phyloP scores from a whole-genome alignment of 2,329 filamentous ascomycete genomes.

The Ramularia collo-cygni region DNA sequence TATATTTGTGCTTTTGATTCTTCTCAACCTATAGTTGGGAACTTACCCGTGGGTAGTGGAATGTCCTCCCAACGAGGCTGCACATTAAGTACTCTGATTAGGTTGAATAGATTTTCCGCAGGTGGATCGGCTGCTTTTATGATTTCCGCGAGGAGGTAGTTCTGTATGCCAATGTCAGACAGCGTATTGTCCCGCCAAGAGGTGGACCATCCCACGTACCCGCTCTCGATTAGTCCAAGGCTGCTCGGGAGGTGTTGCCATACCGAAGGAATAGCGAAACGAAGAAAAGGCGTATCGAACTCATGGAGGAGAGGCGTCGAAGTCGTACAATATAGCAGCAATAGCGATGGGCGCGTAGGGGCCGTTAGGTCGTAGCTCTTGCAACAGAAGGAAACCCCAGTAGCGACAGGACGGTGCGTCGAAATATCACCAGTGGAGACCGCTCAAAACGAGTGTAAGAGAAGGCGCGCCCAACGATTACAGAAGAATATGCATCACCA shows the following conservation, averaged over 20 bases:
- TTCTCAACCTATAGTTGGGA: constrained; percentile 1
- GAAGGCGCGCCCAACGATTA: constrained; percentile 23
- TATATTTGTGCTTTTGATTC: too few relatives aligned
- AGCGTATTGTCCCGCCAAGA: constrained; percentile 9
- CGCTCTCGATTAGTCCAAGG: constrained; percentile 43
- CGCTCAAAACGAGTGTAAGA: constrained; percentile 27
- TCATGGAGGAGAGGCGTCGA: constrained; percentile 26
- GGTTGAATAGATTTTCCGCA: constrained; percentile 37
- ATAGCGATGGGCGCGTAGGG: constrained; percentile 22
- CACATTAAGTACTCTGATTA: constrained; percentile 39
- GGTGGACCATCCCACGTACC: constrained; percentile 27
- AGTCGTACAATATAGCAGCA: constrained; percentile 21
- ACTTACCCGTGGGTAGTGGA: constrained; percentile 44
- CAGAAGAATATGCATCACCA: constrained; percentile 23
- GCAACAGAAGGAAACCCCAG: constrained; percentile 23
- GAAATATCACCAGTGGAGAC: constrained; percentile 11
- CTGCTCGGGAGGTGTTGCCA: constrained; percentile 38
- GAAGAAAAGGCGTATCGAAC: constrained; percentile 21
- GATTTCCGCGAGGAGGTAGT: constrained; percentile 45
- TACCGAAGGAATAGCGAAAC: constrained; percentile 31
- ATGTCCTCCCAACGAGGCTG: constrained; percentile 45
- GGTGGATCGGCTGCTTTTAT: constrained; percentile 42
- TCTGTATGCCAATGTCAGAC: constrained; percentile 23
- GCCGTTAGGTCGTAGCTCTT: constrained; percentile 22
- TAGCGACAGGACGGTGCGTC: constrained; percentile 15